Conservation (phyloP, 257 asterid genomes). For the Fraxinus anomala region DNA sequence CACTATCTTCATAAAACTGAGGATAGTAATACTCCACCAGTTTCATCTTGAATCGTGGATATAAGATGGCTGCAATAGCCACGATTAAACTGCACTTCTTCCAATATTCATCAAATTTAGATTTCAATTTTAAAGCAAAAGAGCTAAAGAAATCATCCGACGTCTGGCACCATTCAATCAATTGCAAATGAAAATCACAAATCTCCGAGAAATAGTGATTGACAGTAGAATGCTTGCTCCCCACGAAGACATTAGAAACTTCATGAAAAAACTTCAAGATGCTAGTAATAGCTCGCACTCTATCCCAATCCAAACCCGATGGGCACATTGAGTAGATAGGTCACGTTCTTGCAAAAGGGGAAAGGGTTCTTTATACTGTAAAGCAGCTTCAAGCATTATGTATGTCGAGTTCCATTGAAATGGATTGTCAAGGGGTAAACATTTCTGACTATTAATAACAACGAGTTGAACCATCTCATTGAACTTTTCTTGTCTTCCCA, state of each 20-base stretch:
- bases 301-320: constrained; percentile 69
- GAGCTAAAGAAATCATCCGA: constrained; percentile 75
- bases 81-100: constrained; percentile 92
- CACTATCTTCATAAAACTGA: constrained; percentile 62
- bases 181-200: constrained; percentile 82
- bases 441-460: constrained; percentile 54
- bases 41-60: constrained; percentile 85
- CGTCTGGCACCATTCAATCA: constrained; percentile 89
- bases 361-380: constrained; percentile 73
- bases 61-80: constrained; percentile 88
- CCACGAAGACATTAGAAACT: constrained; percentile 64
- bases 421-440: constrained; percentile 58
- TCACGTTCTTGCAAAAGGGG: constrained; percentile 76
- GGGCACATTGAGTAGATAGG: constrained; percentile 56
- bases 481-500: constrained; percentile 70
- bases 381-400: constrained; percentile 73
- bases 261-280: constrained; percentile 78
- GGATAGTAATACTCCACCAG: constrained; percentile 86
- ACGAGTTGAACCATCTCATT: constrained; percentile 60
- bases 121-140: constrained; percentile 78
- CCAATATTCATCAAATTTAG: constrained; percentile 90
- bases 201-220: constrained; percentile 76
- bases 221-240: constrained; percentile 65
- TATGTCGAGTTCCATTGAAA: constrained; percentile 80
- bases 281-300: constrained; percentile 62